Evolutionary conservation across 768 basidiomycete species (phyloP), one percentile per base, ranked within the genome.

Genomic region (Lanmaoa pseudosensibilis): DNA sequence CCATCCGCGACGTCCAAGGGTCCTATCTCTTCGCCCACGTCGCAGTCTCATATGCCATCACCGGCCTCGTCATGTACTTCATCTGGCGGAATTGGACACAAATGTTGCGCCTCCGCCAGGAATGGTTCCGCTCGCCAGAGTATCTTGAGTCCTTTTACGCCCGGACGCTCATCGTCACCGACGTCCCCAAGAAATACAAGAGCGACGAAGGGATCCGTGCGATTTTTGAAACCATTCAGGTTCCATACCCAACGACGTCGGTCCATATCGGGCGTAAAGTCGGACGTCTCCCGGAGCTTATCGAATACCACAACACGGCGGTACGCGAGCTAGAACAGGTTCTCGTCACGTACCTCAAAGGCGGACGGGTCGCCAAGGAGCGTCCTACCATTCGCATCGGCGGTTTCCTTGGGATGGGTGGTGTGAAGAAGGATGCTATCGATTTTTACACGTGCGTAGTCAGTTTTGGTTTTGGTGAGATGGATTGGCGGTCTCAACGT

Each of bases 81-180:
- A 82, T 92, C 46, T 87, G 87, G 73, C 63, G 77, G 32, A 84
- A 96, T 69, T 94, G 91, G 92, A 78, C 72, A 45, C 75, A 77
- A 44, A 92, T 98, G 82, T 77, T 98, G 50, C 76, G 74, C 41
- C 84, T 99, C 2, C 88, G 96, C 3, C 80, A 83, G 60, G 77
- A 80, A 34, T 99, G 93, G 90, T 98, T 94, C 78, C 85, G 89
- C 59, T 92, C 90, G 4, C 87, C 90, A 9, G 90, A 92, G 66
- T 95, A 97, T 73, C 80, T 87, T 49, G 81, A 88, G 58, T 89
- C 90, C 2, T 97, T 98, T 79, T 94, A 97, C 67, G 92, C 95
- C 1, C 85, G 97, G 37, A 98, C 96, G 0, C 81, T 99, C 51
- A 85, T 92, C 70, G 81, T 95, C 59, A 83, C 81, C 19, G 81